Percentiles rank a stretch among this genome's conserved stretches.
phyloP scores from a whole-genome alignment of 306 rosid genomes.

The Cotoneaster glaucophyllus region DNA sequence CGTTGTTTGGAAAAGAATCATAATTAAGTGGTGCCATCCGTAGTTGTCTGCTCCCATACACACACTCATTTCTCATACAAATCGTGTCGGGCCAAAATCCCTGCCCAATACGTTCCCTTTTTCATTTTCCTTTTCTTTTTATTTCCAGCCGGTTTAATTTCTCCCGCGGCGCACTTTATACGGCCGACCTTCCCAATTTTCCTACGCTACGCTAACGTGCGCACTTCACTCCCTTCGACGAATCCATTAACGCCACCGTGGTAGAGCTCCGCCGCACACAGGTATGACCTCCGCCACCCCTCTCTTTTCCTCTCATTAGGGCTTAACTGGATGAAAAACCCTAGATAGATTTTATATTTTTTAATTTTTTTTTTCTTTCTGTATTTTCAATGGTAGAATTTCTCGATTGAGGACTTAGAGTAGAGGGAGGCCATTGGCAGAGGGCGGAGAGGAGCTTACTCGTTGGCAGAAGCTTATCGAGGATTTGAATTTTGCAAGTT shows the following conservation, averaged over 20 bases:
- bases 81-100: constrained; percentile 1
- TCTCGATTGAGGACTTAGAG: constrained; percentile 9
- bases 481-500: not conserved
- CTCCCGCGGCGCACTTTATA: constrained; percentile 47
- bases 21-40: not conserved
- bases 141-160: not conserved
- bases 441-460: constrained; percentile 2
- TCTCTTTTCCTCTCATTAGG: constrained; percentile 6
- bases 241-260: constrained; percentile 23
- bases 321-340: constrained; percentile 28
- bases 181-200: constrained; percentile 25
- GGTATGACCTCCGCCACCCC: constrained; percentile 18
- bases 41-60: not conserved
- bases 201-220: constrained; percentile 42
- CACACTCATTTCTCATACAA: not conserved
- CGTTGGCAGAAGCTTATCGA: not conserved
- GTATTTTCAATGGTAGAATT: not conserved
- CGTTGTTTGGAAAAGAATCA: not conserved
- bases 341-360: constrained; percentile 16
- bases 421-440: constrained; percentile 15
- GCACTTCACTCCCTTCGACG: constrained; percentile 33
- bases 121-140: not conserved
- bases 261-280: constrained; percentile 19
- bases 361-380: not conserved
- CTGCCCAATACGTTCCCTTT: not conserved